phyloP scores from a whole-genome alignment of 768 basidiomycete species.

The Xerocomellus chrysenteron region DNA sequence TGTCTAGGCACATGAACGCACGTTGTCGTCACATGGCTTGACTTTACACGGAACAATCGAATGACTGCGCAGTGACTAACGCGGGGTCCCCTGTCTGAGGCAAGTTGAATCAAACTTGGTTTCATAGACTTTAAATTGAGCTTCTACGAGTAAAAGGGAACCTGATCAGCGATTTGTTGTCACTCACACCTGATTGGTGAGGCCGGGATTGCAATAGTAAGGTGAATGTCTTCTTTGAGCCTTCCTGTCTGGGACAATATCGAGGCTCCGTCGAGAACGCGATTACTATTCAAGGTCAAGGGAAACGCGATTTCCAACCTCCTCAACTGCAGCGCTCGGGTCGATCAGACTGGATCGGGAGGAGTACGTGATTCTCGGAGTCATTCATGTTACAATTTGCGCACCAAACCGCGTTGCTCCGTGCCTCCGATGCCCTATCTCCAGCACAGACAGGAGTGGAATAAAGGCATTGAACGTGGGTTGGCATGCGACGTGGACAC shows the following conservation, averaged over 20 bases:
- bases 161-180: slow-evolving; percentile 9
- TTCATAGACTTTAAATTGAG: background rate
- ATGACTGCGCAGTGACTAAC: slow-evolving; percentile 12
- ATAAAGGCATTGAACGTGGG: slow-evolving; percentile 16
- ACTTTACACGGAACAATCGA: slow-evolving; percentile 9
- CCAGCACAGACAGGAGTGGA: slow-evolving; percentile 15
- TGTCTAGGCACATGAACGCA: slow-evolving; percentile 23
- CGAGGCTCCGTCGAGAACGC: slow-evolving; percentile 23
- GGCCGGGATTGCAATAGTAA: slow-evolving; percentile 9
- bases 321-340: background rate
- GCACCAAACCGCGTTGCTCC: slow-evolving; percentile 6
- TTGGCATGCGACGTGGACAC: slow-evolving; percentile 22
- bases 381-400: slow-evolving; percentile 12
- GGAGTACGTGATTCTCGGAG: slow-evolving; percentile 18
- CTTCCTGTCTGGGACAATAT: slow-evolving; percentile 12
- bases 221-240: slow-evolving; percentile 7
- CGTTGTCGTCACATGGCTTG: slow-evolving; percentile 17
- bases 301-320: slow-evolving; percentile 15
- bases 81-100: slow-evolving; percentile 11
- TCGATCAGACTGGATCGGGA: slow-evolving; percentile 6
- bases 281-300: slow-evolving; percentile 8
- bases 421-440: slow-evolving; percentile 11
- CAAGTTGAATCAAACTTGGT: slow-evolving; percentile 10
- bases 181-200: slow-evolving; percentile 23
- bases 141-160: background rate